Evolutionary conservation across 23 red algal genomes (phyloP).

Genomic region (Gracilaria vermiculophylla): DNA sequence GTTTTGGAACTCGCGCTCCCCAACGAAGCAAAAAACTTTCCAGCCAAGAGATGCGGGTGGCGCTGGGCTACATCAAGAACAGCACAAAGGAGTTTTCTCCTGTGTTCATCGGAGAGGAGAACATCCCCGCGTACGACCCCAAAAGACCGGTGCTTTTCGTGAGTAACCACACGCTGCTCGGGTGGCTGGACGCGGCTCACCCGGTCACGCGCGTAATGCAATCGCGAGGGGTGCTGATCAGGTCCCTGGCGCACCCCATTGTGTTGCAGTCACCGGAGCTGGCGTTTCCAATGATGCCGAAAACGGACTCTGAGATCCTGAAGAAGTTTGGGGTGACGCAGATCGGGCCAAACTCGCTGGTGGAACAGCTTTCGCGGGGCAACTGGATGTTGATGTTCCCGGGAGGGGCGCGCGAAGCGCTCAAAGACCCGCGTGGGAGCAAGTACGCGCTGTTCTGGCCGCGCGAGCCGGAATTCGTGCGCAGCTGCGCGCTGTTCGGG

Average conservation of each 20-base stretch:
- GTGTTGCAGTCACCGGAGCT: not conserved
- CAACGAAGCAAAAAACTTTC: not conserved
- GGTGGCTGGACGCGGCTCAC: slow-evolving; percentile 73
- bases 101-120: slow-evolving; percentile 77
- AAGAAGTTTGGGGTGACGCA: slow-evolving; percentile 61
- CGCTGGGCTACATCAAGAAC: not conserved
- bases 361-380: slow-evolving; percentile 32
- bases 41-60: slow-evolving; percentile 7
- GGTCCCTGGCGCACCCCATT: slow-evolving; percentile 77
- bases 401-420: slow-evolving; percentile 86
- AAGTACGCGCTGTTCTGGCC: slow-evolving; percentile 85
- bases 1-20: not conserved
- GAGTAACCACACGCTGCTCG: slow-evolving; percentile 86
- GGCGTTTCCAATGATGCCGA: not conserved
- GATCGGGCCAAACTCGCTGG: slow-evolving; percentile 62
- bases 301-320: not conserved
- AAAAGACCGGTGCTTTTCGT: slow-evolving; percentile 86
- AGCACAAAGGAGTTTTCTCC: slow-evolving; percentile 42
- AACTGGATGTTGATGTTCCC: slow-evolving; percentile 91
- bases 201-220: slow-evolving; percentile 57
- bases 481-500: slow-evolving; percentile 64
- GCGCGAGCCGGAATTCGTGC: slow-evolving; percentile 80
- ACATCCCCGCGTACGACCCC: slow-evolving; percentile 3
- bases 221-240: slow-evolving; percentile 54
- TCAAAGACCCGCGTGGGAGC: slow-evolving; percentile 50